A percentile compares a stretch with the other conserved stretches of the same genome.
These are phyloP conservation scores for Fomitopsis palustris DNA, from an alignment of 1,284 basidiomycete genomes.

Conservation along the genomic window DNA sequence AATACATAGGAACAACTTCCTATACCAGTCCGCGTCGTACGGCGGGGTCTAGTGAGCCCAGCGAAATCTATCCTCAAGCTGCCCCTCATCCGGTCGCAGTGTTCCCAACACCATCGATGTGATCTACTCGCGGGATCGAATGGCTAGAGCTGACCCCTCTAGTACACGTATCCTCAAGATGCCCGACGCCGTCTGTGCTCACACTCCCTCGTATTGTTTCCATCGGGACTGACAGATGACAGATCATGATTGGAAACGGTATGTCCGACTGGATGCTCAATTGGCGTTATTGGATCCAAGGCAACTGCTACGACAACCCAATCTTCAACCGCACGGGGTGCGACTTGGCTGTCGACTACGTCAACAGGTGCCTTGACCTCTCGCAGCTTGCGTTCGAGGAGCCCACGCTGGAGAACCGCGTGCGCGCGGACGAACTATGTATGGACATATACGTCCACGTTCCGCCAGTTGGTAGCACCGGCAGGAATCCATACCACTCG, in stretches of 20 bases:
- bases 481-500: constrained; percentile 4
- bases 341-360: neutral
- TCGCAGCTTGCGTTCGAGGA: constrained; percentile 4
- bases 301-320: constrained; percentile 2
- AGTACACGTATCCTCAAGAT: constrained; percentile 1
- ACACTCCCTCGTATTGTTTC: neutral
- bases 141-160: neutral
- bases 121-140: constrained; percentile 1
- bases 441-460: neutral
- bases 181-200: constrained; percentile 2
- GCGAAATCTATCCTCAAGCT: neutral
- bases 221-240: neutral
- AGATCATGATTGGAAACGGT: constrained; percentile 9
- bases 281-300: neutral
- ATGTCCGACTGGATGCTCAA: neutral
- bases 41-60: constrained; percentile 1
- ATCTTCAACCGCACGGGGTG: constrained; percentile 3
- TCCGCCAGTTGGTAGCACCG: neutral
- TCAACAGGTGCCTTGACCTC: neutral
- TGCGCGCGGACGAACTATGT: neutral
- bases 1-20: neutral
- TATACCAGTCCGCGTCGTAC: constrained; percentile 6
- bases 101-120: constrained; percentile 3
- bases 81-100: neutral
- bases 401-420: neutral